A percentile compares a stretch with the other conserved stretches of the same genome.
Conservation (phyloP, 345 rosid genomes). For the Alliaria petiolata region DNA sequence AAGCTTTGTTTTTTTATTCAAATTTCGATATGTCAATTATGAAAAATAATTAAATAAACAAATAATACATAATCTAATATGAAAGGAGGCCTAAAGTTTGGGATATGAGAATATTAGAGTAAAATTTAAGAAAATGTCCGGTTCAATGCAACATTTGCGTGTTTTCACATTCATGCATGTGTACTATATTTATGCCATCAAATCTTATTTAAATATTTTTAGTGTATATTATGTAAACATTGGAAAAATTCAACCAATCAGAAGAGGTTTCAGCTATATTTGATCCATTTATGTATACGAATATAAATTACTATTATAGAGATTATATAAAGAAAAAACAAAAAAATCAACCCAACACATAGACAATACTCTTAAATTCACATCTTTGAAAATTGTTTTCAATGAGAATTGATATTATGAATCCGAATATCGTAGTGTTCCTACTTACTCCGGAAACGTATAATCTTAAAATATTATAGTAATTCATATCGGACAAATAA, state of each 20-base stretch:
- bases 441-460: neutral
- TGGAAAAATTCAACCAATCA: neutral
- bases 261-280: neutral
- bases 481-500: neutral
- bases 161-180: conserved; percentile 18
- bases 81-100: conserved; percentile 19
- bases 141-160: conserved; percentile 22
- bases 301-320: neutral
- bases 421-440: neutral
- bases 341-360: neutral
- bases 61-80: neutral
- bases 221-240: neutral
- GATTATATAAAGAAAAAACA: neutral
- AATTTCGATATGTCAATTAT: conserved; percentile 7
- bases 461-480: neutral
- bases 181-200: conserved; percentile 7
- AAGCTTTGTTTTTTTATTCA: neutral
- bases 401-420: neutral
- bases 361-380: neutral
- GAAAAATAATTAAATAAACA: neutral
- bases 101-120: conserved; percentile 26
- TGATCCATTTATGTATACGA: neutral
- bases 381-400: no score
- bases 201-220: neutral
- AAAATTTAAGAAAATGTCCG: conserved; percentile 17